Base-by-base conservation (phyloP, 1,284 basidiomycete species). In the Puccinia horiana region DNA sequence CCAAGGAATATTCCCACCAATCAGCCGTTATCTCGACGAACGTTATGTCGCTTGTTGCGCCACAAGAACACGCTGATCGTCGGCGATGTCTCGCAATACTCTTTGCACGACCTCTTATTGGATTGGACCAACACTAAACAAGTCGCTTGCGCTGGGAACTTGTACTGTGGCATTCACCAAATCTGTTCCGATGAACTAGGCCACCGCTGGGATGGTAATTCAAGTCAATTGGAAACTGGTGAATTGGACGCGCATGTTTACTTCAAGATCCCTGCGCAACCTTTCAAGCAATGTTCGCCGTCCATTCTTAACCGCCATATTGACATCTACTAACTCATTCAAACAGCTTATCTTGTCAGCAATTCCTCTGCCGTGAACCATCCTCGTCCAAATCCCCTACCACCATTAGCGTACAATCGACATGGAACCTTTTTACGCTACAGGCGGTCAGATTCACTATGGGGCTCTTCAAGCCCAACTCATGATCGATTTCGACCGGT, bases 121-220 rank as follows among this genome's bases (percentile, higher is more conserved):
- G 86, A 86, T 83, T 85, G 82, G 83, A 85, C 86, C 35, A 83
- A 83, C 40, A 77, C 76, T 9, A 69, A 80, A 23, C 84, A 85
- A 4, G 76, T 83, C 32, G 84, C 83, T 12, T 86, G 86, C 79
- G 86, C 85, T 76, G 85, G 85, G 29, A 85, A 86, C 65, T 35
- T 85, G 72, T 86, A 86, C 70, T 86, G 86, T 83, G 85, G 84
- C 75, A 84, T 86, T 74, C 86, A 86, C 65, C 80, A 75, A 2
- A 84, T 86, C 12, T 86, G 86, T 61, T 82, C 83, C 1, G 83
- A 84, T 20, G 74, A 84, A 11, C 63, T 85, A 29, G 65, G 67
- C 37, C n/a, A 40, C 14, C 70, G 18, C 16, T 77, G 47, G 65
- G 40, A 32, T 49, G 65, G 40, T 44, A 70, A 72, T 26, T 40